These are phyloP conservation scores for Piper longum DNA, from an alignment of 164 flowering plant genomes.

Conservation along the genomic window DNA sequence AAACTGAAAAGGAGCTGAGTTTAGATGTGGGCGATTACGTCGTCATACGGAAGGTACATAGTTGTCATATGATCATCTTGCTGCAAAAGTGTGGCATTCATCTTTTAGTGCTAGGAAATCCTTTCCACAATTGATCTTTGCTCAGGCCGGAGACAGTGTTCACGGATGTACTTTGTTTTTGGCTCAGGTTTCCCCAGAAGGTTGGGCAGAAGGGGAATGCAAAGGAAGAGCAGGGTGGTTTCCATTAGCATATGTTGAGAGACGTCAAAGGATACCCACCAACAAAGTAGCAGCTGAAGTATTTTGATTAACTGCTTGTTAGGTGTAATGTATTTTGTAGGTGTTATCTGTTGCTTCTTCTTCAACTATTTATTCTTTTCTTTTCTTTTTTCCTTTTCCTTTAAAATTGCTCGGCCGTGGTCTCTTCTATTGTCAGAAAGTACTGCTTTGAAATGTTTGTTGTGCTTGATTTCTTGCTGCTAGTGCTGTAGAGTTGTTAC, in stretches of 20 bases:
- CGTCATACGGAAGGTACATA: slow-evolving; percentile 74
- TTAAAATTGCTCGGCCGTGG: too few relatives aligned
- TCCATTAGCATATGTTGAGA: slow-evolving; percentile 64
- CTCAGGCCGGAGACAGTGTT: neutral
- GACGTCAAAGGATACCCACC: slow-evolving; percentile 59
- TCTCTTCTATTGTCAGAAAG: too few relatives aligned
- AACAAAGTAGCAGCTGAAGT: slow-evolving; percentile 29
- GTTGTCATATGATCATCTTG: neutral
- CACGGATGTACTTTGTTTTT: neutral
- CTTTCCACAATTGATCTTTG: neutral
- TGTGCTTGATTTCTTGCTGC: too few relatives aligned
- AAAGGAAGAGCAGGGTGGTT: slow-evolving; percentile 86
- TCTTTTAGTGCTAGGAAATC: neutral
- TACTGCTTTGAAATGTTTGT: too few relatives aligned
- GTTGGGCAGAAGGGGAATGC: slow-evolving; percentile 97
- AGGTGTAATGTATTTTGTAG: neutral
- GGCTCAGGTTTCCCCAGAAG: slow-evolving; percentile 51
- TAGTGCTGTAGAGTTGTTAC: too few relatives aligned
- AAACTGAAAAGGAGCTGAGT: slow-evolving; percentile 72
- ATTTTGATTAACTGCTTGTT: slow-evolving; percentile 10
- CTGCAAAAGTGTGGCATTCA: neutral
- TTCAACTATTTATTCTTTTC: too few relatives aligned
- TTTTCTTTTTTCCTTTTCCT: too few relatives aligned
- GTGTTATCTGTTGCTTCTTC: neutral
- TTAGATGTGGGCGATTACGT: slow-evolving; percentile 78